Conservation (phyloP, 306 rosid genomes). For the Prosopis cineraria region DNA sequence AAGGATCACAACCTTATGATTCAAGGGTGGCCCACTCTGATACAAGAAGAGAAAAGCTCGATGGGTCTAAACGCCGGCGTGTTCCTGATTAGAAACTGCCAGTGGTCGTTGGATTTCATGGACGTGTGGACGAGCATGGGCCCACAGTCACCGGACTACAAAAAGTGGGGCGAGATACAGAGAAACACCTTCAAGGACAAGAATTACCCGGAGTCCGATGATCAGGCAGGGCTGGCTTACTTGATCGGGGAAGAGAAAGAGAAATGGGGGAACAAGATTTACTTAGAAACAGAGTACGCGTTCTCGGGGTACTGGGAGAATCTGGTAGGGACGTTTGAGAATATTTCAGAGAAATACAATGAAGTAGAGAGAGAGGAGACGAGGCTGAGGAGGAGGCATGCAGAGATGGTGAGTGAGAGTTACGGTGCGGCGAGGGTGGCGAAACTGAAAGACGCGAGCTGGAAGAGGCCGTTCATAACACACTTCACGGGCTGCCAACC, state of each 20-base stretch:
- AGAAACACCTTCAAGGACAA: conserved; percentile 71
- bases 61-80: conserved; percentile 95
- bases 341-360: conserved; percentile 37
- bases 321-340: conserved; percentile 46
- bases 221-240: conserved; percentile 88
- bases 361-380: conserved; percentile 48
- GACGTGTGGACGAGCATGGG: conserved; percentile 87
- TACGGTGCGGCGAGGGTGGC: conserved; percentile 60
- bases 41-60: conserved; percentile 71
- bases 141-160: conserved; percentile 70
- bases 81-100: conserved; percentile 76
- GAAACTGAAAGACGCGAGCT: conserved; percentile 47
- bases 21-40: conserved; percentile 72
- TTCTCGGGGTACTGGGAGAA: conserved; percentile 88
- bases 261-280: conserved; percentile 74
- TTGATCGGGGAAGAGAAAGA: conserved; percentile 57
- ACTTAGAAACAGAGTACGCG: conserved; percentile 62
- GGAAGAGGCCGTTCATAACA: conserved; percentile 80
- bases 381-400: conserved; percentile 68
- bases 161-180: conserved; percentile 65
- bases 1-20: conserved; percentile 62
- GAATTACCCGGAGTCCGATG: conserved; percentile 81
- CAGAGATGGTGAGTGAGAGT: conserved; percentile 65
- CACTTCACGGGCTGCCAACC: conserved; percentile 96
- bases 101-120: conserved; percentile 85